Base-by-base conservation (phyloP, 2,329 filamentous ascomycete species). In the Epichloe typhina region DNA sequence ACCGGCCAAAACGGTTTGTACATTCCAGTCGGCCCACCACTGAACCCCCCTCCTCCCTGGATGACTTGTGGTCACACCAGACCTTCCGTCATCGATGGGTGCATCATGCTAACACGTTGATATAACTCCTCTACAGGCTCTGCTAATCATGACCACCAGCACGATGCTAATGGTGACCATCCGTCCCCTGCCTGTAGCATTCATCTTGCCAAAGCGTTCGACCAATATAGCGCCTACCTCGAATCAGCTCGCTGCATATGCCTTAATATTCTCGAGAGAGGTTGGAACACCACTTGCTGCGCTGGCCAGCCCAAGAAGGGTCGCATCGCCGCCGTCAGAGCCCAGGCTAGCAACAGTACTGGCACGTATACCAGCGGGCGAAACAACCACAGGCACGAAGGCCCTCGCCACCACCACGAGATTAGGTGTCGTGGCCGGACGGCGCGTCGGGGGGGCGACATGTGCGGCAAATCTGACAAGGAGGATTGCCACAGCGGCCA, bases 161-260 rank as follows among this genome's bases (percentile, higher is more conserved):
- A 65, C 50, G 61, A 62, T 50, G 52, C 55, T 13, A 44, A 61
- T 44, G 60, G 61, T 31, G 54, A 58, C 5, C 61, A 60, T 42
- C 56, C 51, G 3, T 52, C 53, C 9, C 54, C 56, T 6, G 64
- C 66, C 7, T 68, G 66, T 45, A 60, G 48, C 38, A 59, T 59
- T 35, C 66, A 68, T 46, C 57, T 67, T 1, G 52, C 54, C 46
- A 59, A 58, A 23, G 65, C 66, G 1, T 64, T 67, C 43, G 59
- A 65, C 17, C 61, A 63, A 43, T 67, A 68, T 47, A 62, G 57
- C 52, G 59, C 58, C 49, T 66, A 66, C 46, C 60, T 68, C n/a
- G 61, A 66, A 42, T 59, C 61, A 9, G 63, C 63, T n/a, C 65
- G 65, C 2, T 68, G 66, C 56, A 67, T 68, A 53, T 68, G 66